Conservation (phyloP, 495 filamentous ascomycete species). For the Talaromyces thailandensis region DNA sequence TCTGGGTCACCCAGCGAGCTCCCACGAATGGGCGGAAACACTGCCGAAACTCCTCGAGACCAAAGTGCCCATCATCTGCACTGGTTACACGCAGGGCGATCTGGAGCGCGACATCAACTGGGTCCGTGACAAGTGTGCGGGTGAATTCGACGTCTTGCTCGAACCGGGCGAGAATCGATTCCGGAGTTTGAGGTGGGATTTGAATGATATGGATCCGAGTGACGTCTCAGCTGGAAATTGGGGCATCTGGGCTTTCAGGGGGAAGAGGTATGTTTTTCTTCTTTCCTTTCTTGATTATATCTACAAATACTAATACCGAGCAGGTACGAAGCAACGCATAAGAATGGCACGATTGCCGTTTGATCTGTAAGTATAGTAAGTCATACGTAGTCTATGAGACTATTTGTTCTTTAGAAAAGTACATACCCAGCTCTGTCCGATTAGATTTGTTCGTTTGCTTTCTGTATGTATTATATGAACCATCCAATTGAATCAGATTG, state of each 20-base stretch:
- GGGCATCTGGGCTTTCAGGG: slow-evolving; percentile 93
- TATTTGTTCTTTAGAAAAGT: neutral
- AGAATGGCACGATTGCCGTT: slow-evolving; percentile 2
- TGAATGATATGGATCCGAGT: slow-evolving; percentile 91
- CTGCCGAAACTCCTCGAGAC: slow-evolving; percentile 85
- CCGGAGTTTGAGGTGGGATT: slow-evolving; percentile 90
- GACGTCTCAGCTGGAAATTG: slow-evolving; percentile 94
- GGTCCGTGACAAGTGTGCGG: slow-evolving; percentile 72
- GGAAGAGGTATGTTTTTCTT: slow-evolving; percentile 70
- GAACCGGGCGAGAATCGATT: slow-evolving; percentile 92
- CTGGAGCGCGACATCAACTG: slow-evolving; percentile 86
- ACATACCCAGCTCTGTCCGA: neutral
- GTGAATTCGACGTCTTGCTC: slow-evolving; percentile 87
- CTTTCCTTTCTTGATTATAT: neutral
- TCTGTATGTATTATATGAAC: neutral
- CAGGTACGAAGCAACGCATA: slow-evolving; percentile 35
- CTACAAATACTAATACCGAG: slow-evolving; percentile 5
- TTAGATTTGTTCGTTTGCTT: neutral
- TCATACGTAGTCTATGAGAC: slow-evolving; percentile 1
- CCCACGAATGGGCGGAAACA: slow-evolving; percentile 88
- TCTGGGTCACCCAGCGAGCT: slow-evolving; percentile 84
- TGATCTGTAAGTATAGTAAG: neutral
- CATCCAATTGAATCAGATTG: neutral
- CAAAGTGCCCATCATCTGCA: slow-evolving; percentile 86
- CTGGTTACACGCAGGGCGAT: slow-evolving; percentile 91